A percentile compares a stretch with the other conserved stretches of the same genome.
Conservation (phyloP, 2,329 filamentous ascomycete species). For the Colletotrichum sp. region DNA sequence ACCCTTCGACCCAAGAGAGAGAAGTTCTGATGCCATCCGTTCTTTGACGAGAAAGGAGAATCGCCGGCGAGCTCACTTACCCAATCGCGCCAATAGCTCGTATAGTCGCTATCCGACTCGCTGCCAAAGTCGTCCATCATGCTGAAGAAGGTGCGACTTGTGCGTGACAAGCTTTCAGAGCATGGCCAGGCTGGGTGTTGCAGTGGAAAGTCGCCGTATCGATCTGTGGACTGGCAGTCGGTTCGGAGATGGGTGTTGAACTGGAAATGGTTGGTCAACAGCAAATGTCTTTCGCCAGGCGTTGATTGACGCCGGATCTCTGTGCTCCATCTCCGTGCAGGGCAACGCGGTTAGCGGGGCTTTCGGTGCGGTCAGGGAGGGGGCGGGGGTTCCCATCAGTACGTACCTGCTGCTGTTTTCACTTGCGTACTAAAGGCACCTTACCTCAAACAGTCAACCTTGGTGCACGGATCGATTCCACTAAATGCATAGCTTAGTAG, state of each 20-base stretch:
- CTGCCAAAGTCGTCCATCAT: constrained; percentile 97
- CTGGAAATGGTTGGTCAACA: not conserved
- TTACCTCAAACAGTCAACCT: no score
- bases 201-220: not conserved
- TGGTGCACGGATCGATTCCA: not conserved
- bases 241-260: not conserved
- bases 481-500: not conserved
- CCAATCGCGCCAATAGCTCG: constrained; percentile 99
- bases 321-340: not conserved
- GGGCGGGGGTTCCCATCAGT: not conserved
- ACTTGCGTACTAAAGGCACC: not conserved
- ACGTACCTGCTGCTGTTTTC: not conserved
- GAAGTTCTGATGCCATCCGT: not conserved
- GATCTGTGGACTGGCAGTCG: not conserved
- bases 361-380: not conserved
- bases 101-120: constrained; percentile 98
- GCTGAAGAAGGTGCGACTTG: constrained; percentile 19
- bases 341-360: constrained; percentile 16
- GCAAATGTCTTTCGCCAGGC: not conserved
- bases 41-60: not conserved
- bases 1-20: not conserved
- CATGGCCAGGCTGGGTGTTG: not conserved
- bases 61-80: constrained; percentile 60
- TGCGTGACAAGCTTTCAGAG: constrained; percentile 1
- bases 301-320: not conserved